A percentile compares a stretch with the other conserved stretches of the same genome.
phyloP scores from a whole-genome alignment of 108 stramenopile species.

The Phaeodactylum tricornutum region DNA sequence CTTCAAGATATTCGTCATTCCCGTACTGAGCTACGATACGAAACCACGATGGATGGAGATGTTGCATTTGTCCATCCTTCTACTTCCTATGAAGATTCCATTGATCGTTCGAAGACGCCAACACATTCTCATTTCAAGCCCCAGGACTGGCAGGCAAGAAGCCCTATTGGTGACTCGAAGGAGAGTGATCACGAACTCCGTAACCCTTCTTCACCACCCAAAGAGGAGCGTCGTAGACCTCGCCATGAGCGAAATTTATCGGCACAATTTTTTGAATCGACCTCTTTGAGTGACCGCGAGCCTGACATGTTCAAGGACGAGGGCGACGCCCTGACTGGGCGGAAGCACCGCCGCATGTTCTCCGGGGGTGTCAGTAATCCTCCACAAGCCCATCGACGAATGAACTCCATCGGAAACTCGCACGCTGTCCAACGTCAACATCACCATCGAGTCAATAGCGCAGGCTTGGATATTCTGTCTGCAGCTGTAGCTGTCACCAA shows the following conservation, averaged over 20 bases:
- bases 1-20: no score
- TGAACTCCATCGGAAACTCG: conserved; percentile 51
- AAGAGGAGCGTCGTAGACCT: conserved; percentile 1
- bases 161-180: conserved; percentile 1
- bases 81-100: no score
- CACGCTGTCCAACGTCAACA: conserved; percentile 19
- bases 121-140: neutral
- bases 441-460: conserved; percentile 37
- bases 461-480: conserved; percentile 43
- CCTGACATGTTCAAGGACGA: neutral
- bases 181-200: conserved; percentile 4
- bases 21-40: no score
- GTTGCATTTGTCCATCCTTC: neutral
- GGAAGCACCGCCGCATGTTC: conserved; percentile 54
- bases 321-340: neutral
- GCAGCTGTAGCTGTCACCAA: conserved; percentile 45
- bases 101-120: no score
- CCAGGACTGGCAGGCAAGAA: neutral
- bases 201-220: conserved; percentile 8
- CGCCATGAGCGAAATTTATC: conserved; percentile 31
- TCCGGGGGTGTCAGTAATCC: conserved; percentile 53
- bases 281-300: conserved; percentile 13
- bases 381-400: conserved; percentile 51
- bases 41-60: conserved; percentile 17
- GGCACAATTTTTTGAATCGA: conserved; percentile 41